Percentiles rank a stretch among this genome's conserved stretches.
Conservation (phyloP, 768 basidiomycete genomes). For the Podaxis mareebaensis region DNA sequence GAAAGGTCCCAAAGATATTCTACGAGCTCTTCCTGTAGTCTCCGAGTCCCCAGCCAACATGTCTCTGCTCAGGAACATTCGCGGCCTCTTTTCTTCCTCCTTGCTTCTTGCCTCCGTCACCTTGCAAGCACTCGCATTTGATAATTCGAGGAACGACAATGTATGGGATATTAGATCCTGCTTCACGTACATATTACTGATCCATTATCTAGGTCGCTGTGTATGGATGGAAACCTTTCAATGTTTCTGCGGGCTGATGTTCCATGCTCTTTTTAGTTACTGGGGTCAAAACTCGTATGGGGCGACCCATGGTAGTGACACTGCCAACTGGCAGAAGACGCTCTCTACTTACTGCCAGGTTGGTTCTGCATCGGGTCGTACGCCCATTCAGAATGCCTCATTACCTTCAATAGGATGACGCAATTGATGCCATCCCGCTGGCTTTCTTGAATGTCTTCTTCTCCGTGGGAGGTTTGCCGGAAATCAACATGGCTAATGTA, state of each 20-base stretch:
- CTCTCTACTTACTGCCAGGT: slow-evolving; percentile 57
- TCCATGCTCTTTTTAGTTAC: slow-evolving; percentile 32
- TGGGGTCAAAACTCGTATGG: slow-evolving; percentile 65
- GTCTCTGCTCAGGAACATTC: neutral
- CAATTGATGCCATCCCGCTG: slow-evolving; percentile 59
- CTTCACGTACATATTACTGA: neutral
- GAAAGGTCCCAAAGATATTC: neutral
- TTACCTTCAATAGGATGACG: slow-evolving; percentile 41
- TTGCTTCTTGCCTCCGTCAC: slow-evolving; percentile 1
- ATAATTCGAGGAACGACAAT: slow-evolving; percentile 38
- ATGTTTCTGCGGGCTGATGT: neutral
- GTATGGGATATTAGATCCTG: slow-evolving; percentile 25
- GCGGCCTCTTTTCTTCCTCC: slow-evolving; percentile 6
- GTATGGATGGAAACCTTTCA: slow-evolving; percentile 17
- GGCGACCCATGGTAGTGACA: slow-evolving; percentile 40
- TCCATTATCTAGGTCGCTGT: slow-evolving; percentile 27
- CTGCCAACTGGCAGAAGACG: slow-evolving; percentile 51
- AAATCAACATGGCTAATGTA: slow-evolving; percentile 63
- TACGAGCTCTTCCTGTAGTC: neutral
- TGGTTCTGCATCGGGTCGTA: neutral
- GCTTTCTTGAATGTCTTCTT: slow-evolving; percentile 66
- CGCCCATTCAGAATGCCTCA: neutral
- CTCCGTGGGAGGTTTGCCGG: slow-evolving; percentile 55
- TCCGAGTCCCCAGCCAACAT: neutral
- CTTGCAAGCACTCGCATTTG: slow-evolving; percentile 25